These are phyloP conservation scores for Verticillium dahliae DNA, from an alignment of 2,329 filamentous ascomycete species.

Conservation along the genomic window DNA sequence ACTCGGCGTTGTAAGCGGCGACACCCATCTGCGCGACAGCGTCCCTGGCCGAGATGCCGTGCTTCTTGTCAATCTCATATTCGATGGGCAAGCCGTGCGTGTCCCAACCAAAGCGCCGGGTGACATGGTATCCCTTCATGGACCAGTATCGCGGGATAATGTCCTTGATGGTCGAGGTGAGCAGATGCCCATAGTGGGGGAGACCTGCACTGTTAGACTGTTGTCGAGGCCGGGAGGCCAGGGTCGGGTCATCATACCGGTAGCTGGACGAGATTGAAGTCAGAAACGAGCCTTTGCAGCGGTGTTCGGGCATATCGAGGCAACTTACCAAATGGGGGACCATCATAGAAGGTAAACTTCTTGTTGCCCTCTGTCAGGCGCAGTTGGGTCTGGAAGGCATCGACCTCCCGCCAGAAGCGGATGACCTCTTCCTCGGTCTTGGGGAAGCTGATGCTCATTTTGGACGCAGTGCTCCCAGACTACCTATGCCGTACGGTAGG, in stretches of 20 bases:
- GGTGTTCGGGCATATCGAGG: not conserved
- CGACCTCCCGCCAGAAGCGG: constrained; percentile 81
- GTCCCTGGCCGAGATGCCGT: constrained; percentile 80
- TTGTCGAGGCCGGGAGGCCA: not conserved
- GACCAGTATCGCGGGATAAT: constrained; percentile 96
- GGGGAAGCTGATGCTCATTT: constrained; percentile 87
- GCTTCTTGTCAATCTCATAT: constrained; percentile 95
- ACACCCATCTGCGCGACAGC: constrained; percentile 83
- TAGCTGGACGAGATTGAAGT: not conserved
- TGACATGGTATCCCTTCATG: constrained; percentile 91
- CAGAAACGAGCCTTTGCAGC: not conserved
- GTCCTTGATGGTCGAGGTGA: constrained; percentile 94
- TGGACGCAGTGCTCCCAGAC: not conserved
- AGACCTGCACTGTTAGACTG: constrained; percentile 43
- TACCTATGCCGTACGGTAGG: not conserved
- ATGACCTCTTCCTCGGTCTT: constrained; percentile 84
- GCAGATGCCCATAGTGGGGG: constrained; percentile 64
- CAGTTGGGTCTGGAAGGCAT: constrained; percentile 83
- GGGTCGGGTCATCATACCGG: not conserved
- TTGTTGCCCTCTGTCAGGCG: constrained; percentile 70
- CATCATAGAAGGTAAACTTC: constrained; percentile 93
- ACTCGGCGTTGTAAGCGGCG: constrained; percentile 85
- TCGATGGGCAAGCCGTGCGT: constrained; percentile 91
- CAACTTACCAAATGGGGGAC: constrained; percentile 53
- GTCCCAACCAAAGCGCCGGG: constrained; percentile 92